A percentile compares a stretch with the other conserved stretches of the same genome.
Evolutionary conservation across 441 rosid species (phyloP).

Genomic region (California macrophylla): DNA sequence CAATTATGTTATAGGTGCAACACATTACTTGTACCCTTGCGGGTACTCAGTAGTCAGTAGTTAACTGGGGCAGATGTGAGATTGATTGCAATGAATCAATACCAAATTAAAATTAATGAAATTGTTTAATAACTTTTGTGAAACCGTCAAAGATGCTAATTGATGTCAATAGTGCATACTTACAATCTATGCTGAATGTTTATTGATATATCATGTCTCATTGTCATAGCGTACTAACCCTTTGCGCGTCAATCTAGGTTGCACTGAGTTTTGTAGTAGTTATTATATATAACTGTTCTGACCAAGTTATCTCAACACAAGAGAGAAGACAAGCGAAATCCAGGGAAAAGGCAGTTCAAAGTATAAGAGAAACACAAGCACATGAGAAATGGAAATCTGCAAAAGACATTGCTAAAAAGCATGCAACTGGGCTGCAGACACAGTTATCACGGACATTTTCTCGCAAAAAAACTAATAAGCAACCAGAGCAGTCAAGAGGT

Average conservation of each 20-base stretch:
- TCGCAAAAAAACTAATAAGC: slow-evolving; percentile 42
- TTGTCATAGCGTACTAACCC: background rate
- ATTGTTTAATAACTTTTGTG: background rate
- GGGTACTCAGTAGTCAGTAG: background rate
- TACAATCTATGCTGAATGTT: background rate
- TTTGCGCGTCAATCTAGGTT: slow-evolving; percentile 38
- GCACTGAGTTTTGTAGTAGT: slow-evolving; percentile 59
- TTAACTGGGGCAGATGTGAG: slow-evolving; percentile 1
- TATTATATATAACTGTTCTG: slow-evolving; percentile 87
- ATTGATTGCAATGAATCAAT: background rate
- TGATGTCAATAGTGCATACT: background rate
- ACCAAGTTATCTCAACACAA: slow-evolving; percentile 82
- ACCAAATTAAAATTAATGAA: background rate
- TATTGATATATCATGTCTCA: background rate
- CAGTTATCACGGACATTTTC: slow-evolving; percentile 78
- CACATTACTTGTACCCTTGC: background rate
- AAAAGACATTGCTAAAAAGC: slow-evolving; percentile 72
- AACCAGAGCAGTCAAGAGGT: slow-evolving; percentile 26
- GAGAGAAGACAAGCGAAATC: slow-evolving; percentile 73
- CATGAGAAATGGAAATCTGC: slow-evolving; percentile 88
- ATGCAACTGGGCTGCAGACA: slow-evolving; percentile 53
- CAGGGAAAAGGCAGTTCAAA: slow-evolving; percentile 85
- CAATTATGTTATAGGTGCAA: slow-evolving; percentile 8
- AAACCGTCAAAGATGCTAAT: background rate
- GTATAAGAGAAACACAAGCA: slow-evolving; percentile 64